phyloP scores from a whole-genome alignment of 805 yeast genomes.

The Myxozyma vanderwaltii region DNA sequence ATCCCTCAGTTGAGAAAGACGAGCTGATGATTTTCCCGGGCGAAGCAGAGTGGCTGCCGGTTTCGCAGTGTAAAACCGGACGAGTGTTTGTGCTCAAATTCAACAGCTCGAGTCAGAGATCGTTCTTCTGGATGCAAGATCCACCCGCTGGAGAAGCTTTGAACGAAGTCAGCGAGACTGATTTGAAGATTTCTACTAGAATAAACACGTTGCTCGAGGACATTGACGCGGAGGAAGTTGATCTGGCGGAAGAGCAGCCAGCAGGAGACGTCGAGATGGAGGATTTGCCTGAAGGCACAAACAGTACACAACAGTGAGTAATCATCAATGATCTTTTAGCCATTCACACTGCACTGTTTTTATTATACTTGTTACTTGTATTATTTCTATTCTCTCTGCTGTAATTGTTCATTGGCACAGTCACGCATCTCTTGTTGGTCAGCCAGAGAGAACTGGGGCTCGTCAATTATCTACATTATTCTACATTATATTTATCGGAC shows the following conservation, averaged over 20 bases:
- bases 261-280: slow-evolving; percentile 31
- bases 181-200: slow-evolving; percentile 51
- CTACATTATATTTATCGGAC: not conserved
- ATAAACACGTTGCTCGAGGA: slow-evolving; percentile 55
- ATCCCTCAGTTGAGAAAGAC: slow-evolving; percentile 45
- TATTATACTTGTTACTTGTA: no score
- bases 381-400: no score
- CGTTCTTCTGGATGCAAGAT: slow-evolving; percentile 74
- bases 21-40: slow-evolving; percentile 80
- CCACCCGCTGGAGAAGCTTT: slow-evolving; percentile 62
- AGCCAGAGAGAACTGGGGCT: not conserved
- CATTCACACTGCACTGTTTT: no score
- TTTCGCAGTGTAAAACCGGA: slow-evolving; percentile 71
- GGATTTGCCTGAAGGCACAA: slow-evolving; percentile 10
- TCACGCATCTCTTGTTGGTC: no score
- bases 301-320: slow-evolving; percentile 28
- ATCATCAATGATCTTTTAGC: not conserved
- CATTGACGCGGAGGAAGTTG: slow-evolving; percentile 37
- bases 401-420: no score
- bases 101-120: slow-evolving; percentile 60
- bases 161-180: slow-evolving; percentile 58
- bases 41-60: slow-evolving; percentile 76
- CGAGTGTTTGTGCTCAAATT: slow-evolving; percentile 72
- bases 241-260: slow-evolving; percentile 12
- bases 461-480: not conserved